A percentile compares a stretch with the other conserved stretches of the same genome.
These are phyloP conservation scores for Kodamaea sagamina DNA, from an alignment of 805 yeast species.

Conservation along the genomic window DNA sequence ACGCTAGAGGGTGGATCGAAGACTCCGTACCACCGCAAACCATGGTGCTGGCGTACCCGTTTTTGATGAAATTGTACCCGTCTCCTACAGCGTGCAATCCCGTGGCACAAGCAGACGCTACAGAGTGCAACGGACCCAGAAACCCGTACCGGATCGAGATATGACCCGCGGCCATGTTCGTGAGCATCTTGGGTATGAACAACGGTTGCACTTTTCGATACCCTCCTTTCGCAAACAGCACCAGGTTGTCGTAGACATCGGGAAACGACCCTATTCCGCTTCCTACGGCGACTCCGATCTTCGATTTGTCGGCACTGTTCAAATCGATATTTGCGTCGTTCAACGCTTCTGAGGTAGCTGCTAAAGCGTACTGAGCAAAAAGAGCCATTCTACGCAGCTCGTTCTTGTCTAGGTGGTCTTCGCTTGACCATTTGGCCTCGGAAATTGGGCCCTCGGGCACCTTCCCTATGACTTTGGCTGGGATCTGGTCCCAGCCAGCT, in stretches of 20 bases:
- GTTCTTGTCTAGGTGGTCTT: constrained; percentile 49
- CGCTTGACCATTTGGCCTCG: constrained; percentile 50
- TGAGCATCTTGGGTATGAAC: constrained; percentile 77
- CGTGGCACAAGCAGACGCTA: constrained; percentile 95
- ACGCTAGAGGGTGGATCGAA: constrained; percentile 78
- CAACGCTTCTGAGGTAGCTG: constrained; percentile 77
- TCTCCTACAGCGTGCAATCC: constrained; percentile 95
- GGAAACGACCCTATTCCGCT: constrained; percentile 89
- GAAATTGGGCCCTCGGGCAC: constrained; percentile 54
- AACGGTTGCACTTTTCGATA: constrained; percentile 79
- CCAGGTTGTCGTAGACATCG: constrained; percentile 66
- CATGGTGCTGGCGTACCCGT: constrained; percentile 82
- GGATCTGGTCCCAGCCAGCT: constrained; percentile 53
- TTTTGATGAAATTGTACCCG: constrained; percentile 75
- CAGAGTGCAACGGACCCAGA: constrained; percentile 85
- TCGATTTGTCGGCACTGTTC: constrained; percentile 20
- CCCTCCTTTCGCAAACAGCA: constrained; percentile 50
- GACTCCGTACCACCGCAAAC: constrained; percentile 95
- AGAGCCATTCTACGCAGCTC: constrained; percentile 65
- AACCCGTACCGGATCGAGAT: constrained; percentile 77
- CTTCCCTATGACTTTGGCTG: constrained; percentile 74
- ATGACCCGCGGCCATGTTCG: constrained; percentile 94
- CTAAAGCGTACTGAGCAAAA: constrained; percentile 77
- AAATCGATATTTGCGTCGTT: constrained; percentile 56
- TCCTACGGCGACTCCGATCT: constrained; percentile 81